Evolutionary conservation across 176 grass and related monocot species (phyloP).

Genomic region (Eleusine coracana): DNA sequence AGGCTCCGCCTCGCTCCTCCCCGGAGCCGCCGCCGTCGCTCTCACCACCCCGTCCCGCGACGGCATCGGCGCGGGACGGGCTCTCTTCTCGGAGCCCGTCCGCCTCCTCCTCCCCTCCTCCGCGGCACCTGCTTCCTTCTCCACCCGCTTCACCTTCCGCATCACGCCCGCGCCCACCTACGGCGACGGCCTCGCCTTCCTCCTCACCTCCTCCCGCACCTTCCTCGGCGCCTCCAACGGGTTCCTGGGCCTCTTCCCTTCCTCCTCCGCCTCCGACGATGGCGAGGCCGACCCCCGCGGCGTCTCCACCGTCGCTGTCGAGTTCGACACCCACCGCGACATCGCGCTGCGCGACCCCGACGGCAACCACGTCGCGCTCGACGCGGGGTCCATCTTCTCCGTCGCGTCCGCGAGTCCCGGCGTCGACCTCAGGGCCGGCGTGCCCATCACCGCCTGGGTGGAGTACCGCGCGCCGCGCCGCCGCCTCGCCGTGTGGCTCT

Average conservation of each 20-base stretch:
- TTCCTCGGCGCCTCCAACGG: conserved; percentile 54
- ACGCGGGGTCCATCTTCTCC: conserved; percentile 65
- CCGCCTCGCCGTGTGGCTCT: conserved; percentile 54
- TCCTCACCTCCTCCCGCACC: conserved; percentile 60
- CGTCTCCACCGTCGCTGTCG: conserved; percentile 49
- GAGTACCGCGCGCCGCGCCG: conserved; percentile 48
- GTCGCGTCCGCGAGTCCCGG: conserved; percentile 40
- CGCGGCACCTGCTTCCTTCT: conserved; percentile 49
- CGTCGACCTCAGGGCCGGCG: conserved; percentile 56
- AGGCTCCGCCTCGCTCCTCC: conserved; percentile 59
- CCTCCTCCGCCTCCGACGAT: conserved; percentile 37
- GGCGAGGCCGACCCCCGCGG: conserved; percentile 39
- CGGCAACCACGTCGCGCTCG: conserved; percentile 65
- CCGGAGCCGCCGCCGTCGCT: conserved; percentile 48
- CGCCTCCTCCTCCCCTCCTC: conserved; percentile 46
- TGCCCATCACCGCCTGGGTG: conserved; percentile 61
- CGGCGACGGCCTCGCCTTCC: conserved; percentile 54
- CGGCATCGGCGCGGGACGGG: conserved; percentile 43
- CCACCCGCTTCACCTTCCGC: conserved; percentile 67
- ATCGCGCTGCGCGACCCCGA: conserved; percentile 53
- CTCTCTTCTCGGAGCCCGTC: conserved; percentile 59
- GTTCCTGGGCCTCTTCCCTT: conserved; percentile 57
- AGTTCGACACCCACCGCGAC: conserved; percentile 62
- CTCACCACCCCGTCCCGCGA: conserved; percentile 44
- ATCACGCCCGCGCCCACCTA: conserved; percentile 50